A percentile compares a stretch with the other conserved stretches of the same genome.
Evolutionary conservation across 1,284 basidiomycete genomes (phyloP).

Genomic region (Takashimella koratensis): DNA sequence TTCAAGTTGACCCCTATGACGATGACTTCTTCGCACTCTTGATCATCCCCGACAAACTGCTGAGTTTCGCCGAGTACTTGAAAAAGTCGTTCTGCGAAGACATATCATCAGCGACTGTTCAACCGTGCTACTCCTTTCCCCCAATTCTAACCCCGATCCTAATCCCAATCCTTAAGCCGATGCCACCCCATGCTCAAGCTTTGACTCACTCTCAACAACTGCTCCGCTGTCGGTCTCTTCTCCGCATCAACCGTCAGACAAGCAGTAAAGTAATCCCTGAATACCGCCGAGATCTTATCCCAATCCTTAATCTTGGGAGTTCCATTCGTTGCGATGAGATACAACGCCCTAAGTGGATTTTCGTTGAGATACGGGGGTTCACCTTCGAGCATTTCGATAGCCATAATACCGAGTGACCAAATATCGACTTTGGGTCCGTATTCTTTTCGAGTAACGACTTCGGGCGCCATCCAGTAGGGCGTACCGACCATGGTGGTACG

Average conservation of each 20-base stretch:
- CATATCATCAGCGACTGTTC: background rate
- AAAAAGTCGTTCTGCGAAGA: slow-evolving; percentile 92
- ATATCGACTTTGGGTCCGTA: slow-evolving; percentile 99
- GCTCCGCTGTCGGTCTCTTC: slow-evolving; percentile 80
- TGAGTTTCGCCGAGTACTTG: slow-evolving; percentile 75
- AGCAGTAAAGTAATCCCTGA: slow-evolving; percentile 84
- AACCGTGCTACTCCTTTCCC: no score
- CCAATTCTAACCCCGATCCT: no score
- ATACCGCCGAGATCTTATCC: slow-evolving; percentile 78
- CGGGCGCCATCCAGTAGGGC: slow-evolving; percentile 99
- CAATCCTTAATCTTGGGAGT: slow-evolving; percentile 95
- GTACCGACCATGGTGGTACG: slow-evolving; percentile 99
- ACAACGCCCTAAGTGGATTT: slow-evolving; percentile 90
- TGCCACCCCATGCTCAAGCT: background rate
- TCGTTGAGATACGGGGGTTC: slow-evolving; percentile 98
- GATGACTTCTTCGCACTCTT: slow-evolving; percentile 74
- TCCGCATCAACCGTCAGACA: slow-evolving; percentile 94
- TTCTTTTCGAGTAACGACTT: slow-evolving; percentile 96
- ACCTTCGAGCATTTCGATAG: slow-evolving; percentile 99
- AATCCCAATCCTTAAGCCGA: no score
- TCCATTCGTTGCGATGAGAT: slow-evolving; percentile 97
- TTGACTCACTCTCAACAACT: slow-evolving; percentile 65
- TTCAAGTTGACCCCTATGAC: no score
- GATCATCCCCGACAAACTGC: slow-evolving; percentile 84
- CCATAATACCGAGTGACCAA: slow-evolving; percentile 98